Evolutionary conservation across 805 yeast genomes (phyloP).

Genomic region (Myxozyma udenii): DNA sequence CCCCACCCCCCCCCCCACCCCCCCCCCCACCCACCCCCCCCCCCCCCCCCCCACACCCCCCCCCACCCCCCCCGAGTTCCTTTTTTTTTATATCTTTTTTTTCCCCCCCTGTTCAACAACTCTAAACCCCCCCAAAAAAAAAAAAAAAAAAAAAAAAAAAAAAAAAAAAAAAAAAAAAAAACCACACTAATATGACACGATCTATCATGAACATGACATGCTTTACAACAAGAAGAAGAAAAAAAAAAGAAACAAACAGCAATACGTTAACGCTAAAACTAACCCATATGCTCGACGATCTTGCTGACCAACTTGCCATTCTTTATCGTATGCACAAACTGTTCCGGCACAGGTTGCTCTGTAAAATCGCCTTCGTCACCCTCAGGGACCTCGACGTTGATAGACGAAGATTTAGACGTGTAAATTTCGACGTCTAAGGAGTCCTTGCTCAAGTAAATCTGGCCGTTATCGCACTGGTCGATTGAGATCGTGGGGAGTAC

Average conservation of each 20-base stretch:
- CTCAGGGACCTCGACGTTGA: conserved; percentile 80
- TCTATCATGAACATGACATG: not conserved
- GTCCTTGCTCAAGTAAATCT: conserved; percentile 68
- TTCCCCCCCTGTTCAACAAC: not conserved
- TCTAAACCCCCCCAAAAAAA: not conserved
- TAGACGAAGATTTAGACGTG: conserved; percentile 78
- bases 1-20: no score
- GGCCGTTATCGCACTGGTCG: conserved; percentile 87
- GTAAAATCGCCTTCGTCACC: conserved; percentile 67
- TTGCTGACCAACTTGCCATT: conserved; percentile 60
- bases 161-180: not conserved
- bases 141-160: not conserved
- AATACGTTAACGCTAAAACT: no score
- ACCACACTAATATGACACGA: not conserved
- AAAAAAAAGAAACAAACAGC: not conserved
- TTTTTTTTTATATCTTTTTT: no score
- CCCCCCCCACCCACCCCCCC: no score
- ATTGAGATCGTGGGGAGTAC: conserved; percentile 75
- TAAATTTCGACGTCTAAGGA: conserved; percentile 74
- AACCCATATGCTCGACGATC: conserved; percentile 82
- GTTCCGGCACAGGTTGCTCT: conserved; percentile 89
- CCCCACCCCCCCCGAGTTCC: no score
- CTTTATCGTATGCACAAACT: conserved; percentile 67
- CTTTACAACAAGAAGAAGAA: no score
- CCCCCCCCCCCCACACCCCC: no score